phyloP scores from a whole-genome alignment of 768 basidiomycete genomes.

The Russula sp. region DNA sequence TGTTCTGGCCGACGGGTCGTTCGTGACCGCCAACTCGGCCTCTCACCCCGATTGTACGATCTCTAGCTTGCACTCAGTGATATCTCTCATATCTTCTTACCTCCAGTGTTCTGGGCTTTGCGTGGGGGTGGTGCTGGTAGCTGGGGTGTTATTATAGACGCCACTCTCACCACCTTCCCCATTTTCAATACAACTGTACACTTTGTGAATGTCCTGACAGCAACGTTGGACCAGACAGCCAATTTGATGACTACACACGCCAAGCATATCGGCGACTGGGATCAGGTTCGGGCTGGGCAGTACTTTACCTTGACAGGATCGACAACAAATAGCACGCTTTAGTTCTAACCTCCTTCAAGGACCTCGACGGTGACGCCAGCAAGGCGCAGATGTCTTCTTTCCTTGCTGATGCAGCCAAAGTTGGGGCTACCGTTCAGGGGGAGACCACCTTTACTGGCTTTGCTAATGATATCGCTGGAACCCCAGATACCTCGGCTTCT shows the following conservation, averaged over 20 bases:
- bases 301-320: conserved; percentile 37
- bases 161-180: conserved; percentile 39
- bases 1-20: conserved; percentile 21
- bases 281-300: conserved; percentile 5
- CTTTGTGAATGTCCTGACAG: conserved; percentile 33
- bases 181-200: conserved; percentile 37
- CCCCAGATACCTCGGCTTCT: conserved; percentile 16
- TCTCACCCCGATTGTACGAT: conserved; percentile 21
- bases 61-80: not conserved
- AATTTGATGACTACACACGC: conserved; percentile 37
- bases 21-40: conserved; percentile 4
- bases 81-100: not conserved
- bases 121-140: conserved; percentile 34
- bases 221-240: conserved; percentile 41
- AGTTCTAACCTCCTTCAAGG: conserved; percentile 31
- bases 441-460: conserved; percentile 11
- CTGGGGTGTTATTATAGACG: conserved; percentile 41
- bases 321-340: conserved; percentile 9
- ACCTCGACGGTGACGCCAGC: conserved; percentile 25
- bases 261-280: conserved; percentile 13
- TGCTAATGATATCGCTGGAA: conserved; percentile 18
- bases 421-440: conserved; percentile 27
- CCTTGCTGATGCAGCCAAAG: conserved; percentile 13
- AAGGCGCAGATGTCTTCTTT: conserved; percentile 23
- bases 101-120: conserved; percentile 31